Evolutionary conservation across 2,329 filamentous ascomycete genomes (phyloP).

Genomic region (Colletotrichum sp.): DNA sequence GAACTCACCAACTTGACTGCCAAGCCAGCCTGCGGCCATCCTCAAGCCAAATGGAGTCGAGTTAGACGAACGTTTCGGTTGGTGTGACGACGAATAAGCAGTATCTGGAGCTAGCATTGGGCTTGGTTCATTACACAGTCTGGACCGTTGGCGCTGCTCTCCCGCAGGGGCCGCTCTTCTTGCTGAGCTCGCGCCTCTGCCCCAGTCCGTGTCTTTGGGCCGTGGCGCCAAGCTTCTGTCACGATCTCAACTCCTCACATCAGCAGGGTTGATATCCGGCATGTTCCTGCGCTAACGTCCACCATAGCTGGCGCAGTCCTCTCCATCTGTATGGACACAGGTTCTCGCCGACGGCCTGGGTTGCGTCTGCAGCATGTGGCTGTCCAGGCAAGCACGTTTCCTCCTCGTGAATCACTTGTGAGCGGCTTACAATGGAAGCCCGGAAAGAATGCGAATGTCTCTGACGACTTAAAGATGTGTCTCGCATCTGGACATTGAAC

Average conservation of each 20-base stretch:
- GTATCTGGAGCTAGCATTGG: not conserved
- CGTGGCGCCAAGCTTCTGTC: slow-evolving; percentile 9
- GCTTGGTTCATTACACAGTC: not conserved
- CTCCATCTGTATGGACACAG: not conserved
- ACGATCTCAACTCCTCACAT: not conserved
- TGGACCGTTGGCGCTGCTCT: not conserved
- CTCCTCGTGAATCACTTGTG: not conserved
- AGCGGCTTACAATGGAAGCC: not conserved
- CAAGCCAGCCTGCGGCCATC: not conserved
- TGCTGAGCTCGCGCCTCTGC: not conserved
- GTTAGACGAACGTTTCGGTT: not conserved
- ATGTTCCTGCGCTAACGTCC: not conserved
- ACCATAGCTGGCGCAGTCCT: not conserved
- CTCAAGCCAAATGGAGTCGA: not conserved
- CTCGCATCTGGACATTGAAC: not conserved
- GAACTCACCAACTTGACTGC: rapidly evolving
- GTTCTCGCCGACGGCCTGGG: not conserved
- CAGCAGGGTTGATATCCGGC: not conserved
- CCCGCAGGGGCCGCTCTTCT: not conserved
- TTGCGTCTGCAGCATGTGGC: not conserved
- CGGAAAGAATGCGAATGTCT: not conserved
- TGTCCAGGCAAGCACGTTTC: not conserved
- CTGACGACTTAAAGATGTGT: not conserved
- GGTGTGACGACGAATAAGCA: not conserved
- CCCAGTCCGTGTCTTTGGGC: not conserved